Evolutionary conservation across 345 rosid genomes (phyloP), one percentile per base, ranked within the genome.

Genomic region (Gossypium anomalum): DNA sequence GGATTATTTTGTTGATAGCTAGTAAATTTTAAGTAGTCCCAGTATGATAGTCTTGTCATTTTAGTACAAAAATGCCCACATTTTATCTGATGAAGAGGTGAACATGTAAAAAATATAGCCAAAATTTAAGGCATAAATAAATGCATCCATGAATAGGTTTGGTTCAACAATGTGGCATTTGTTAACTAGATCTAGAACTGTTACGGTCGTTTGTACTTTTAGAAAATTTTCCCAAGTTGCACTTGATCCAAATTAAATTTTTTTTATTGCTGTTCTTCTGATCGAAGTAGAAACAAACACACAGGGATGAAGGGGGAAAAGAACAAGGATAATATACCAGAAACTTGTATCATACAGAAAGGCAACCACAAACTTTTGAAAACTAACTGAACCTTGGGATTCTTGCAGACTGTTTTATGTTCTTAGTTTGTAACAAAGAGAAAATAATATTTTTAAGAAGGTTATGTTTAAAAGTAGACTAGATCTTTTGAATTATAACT

Each of bases 401-500:
- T 66, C 27, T 66, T 66, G 16, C 53, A 2, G 34, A 20, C 53
- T 43, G 19, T 67, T 45, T 20, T 48, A 2, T 27, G 23, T 70
- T 51, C 47, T 45, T 52, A 52, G 5, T 52, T 29, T 17, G 45
- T 52, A 51, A n/a, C 17, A 29, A 52, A 52, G 43, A 41, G 12
- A 17, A n/a, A 17, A 10, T 0, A 2, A 3, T 52, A 51, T 49
- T 8, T 9, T 13, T 29, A 0, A 3, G 15, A 23, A 9, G 5
- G 5, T 69, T 29, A 27, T 25, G 23, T 27, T 27, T 69, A 16
- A 17, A 70, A 52, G 44, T 12, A 29, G 27, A 68, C 22, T 16
- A 70, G 16, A 25, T 17, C 9, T 69, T 69, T 70, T 52, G 44
- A 69, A 9, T 27, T 27, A 6, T 68, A 69, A 69, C 41, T 69